Base-by-base conservation (phyloP, 805 yeast species). In the Suhomyces prunicola region DNA sequence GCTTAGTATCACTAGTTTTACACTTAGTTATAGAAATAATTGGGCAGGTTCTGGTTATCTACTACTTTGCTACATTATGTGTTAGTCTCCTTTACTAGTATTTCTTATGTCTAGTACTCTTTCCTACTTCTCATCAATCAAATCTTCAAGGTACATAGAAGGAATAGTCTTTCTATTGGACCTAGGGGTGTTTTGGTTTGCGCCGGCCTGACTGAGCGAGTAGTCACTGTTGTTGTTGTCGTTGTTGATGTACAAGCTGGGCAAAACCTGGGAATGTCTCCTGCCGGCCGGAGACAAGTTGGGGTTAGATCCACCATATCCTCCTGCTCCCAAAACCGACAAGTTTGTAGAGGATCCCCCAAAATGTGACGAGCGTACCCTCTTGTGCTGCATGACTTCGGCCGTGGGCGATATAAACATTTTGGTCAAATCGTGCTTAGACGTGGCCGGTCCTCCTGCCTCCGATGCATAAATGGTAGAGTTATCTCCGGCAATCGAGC, bases 331-430 rank as follows among this genome's bases (percentile, higher is more conserved):
- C 23, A 47, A 42, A 22, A 49, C 13, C 13, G 54, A 51, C 50
- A 51, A 46, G 41, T 57, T 58, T 47, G 57, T 50, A 22, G 51
- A 41, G 55, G 64, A 47, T 50, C 63, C 54, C 17, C 50, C 58
- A 46, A 50, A 50, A 46, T 61, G 64, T 45, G 62, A 54, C 4
- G 74, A 64, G 46, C 63, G 62, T 31, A 61, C 66, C 44, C 74
- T 68, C 59, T 70, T 74, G 59, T 78, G 79, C 52, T 74, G 74
- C 81, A 85, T 80, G 15, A 85, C 86, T 61, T 87, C 90, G 15
- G 85, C 85, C 0, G 96, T 89, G 33, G 96, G 96, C 2, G 94
- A 88, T 50, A 88, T 81, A 67, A 86, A 89, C 80, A 86, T 76
- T 50, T 65, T 72, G 39, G 80, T 76, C 59, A 73, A 67, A 55